Conservation (phyloP, 176 grass and related monocot species). For the Lolium rigidum region DNA sequence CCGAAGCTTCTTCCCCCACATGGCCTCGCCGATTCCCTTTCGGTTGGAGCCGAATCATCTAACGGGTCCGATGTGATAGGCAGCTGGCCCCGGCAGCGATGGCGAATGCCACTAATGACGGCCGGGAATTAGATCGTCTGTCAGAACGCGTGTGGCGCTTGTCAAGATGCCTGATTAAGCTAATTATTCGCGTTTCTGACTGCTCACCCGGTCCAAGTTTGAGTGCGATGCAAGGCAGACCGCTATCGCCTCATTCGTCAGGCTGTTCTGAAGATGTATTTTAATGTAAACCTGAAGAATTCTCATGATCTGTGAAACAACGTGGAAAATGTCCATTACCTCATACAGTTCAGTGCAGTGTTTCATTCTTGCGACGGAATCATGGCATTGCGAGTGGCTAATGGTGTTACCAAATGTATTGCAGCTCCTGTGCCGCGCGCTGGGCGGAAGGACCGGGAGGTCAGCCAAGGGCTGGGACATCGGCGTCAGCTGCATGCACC, state of each 20-base stretch:
- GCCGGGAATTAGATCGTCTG: background rate
- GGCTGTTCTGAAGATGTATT: background rate
- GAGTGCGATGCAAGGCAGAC: background rate
- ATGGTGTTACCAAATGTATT: background rate
- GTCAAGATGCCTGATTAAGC: background rate
- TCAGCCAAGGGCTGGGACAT: slow-evolving; percentile 84
- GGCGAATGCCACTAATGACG: background rate
- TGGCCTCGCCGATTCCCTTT: slow-evolving; percentile 1
- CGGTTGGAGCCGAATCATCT: background rate
- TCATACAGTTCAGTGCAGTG: background rate
- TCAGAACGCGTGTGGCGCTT: background rate
- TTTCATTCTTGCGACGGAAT: background rate
- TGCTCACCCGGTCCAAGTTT: background rate
- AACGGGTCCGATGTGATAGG: background rate
- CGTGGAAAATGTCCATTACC: background rate
- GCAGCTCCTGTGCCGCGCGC: slow-evolving; percentile 79
- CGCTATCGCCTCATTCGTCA: background rate
- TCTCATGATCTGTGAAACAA: background rate
- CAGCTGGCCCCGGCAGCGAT: background rate
- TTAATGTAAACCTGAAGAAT: background rate
- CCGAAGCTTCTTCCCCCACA: background rate
- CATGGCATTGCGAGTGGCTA: background rate
- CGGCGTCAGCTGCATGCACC: slow-evolving; percentile 90
- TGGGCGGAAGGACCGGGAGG: slow-evolving; percentile 73
- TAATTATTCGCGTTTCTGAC: background rate